Percentiles rank a stretch among this genome's conserved stretches.
Evolutionary conservation across 192 early-diverging fungal genomes (phyloP).

Genomic region (Haplosporangium gracile): DNA sequence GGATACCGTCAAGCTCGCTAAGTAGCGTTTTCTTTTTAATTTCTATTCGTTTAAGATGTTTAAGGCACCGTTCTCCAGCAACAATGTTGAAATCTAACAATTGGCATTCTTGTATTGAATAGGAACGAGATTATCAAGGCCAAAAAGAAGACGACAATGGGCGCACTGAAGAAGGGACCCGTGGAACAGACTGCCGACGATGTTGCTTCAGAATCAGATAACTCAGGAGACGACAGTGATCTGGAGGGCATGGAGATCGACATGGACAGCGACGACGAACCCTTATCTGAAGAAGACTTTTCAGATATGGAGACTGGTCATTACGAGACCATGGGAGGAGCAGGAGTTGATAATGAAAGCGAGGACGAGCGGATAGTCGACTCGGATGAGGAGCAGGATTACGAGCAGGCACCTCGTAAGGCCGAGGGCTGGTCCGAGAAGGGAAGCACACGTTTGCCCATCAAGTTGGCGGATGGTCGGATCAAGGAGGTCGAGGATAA

Average conservation of each 20-base stretch:
- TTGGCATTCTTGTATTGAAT: neutral
- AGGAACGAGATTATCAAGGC: constrained; percentile 56
- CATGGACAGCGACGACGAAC: constrained; percentile 66
- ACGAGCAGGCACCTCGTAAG: constrained; percentile 70
- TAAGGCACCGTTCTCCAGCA: neutral
- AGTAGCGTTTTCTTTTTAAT: constrained; percentile 54
- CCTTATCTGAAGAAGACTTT: constrained; percentile 60
- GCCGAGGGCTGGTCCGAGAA: constrained; percentile 68
- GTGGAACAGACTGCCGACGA: constrained; percentile 53
- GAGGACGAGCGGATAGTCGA: constrained; percentile 27
- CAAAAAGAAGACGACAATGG: constrained; percentile 54
- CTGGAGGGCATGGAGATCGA: constrained; percentile 64
- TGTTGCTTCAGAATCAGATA: constrained; percentile 35
- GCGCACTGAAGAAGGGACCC: constrained; percentile 48
- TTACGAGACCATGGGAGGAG: constrained; percentile 27
- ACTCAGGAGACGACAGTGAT: constrained; percentile 38
- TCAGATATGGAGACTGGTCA: constrained; percentile 62
- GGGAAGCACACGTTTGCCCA: constrained; percentile 75
- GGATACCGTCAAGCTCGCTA: constrained; percentile 72
- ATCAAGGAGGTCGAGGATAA: constrained; percentile 62
- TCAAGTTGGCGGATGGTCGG: constrained; percentile 75
- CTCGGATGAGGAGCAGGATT: constrained; percentile 75
- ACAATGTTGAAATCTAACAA: neutral
- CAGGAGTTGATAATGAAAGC: constrained; percentile 30
- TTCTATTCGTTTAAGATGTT: neutral